Percentiles rank a stretch among this genome's conserved stretches.
Conservation (phyloP, 805 yeast species). For the Lipomyces spencermartinsiae region DNA sequence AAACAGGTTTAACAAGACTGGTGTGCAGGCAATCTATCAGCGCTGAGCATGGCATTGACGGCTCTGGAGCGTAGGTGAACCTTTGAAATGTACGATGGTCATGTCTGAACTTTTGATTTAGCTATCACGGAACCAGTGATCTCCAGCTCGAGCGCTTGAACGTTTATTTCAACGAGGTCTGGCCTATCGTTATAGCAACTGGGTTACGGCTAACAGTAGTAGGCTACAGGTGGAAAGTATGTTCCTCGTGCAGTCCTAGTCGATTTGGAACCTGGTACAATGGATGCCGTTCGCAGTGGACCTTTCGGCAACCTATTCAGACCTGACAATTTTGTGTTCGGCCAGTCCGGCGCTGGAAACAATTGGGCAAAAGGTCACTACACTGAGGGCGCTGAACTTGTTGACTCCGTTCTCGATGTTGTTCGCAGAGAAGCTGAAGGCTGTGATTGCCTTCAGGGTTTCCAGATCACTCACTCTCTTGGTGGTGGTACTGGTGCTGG, state of each 20-base stretch:
- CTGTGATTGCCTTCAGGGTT: conserved; percentile 92
- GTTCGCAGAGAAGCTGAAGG: conserved; percentile 95
- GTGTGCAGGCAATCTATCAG: conserved; percentile 40
- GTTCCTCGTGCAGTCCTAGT: conserved; percentile 95
- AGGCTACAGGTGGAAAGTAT: conserved; percentile 81
- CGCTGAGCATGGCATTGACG: conserved; percentile 41
- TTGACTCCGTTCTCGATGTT: conserved; percentile 89
- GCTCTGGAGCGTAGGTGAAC: conserved; percentile 38
- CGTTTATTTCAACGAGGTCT: conserved; percentile 78
- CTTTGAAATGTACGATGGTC: not conserved
- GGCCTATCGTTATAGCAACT: not conserved
- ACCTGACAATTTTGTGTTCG: conserved; percentile 89
- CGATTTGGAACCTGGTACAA: conserved; percentile 94
- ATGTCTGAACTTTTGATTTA: conserved; percentile 21
- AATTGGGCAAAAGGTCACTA: conserved; percentile 98
- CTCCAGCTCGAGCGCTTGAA: conserved; percentile 59
- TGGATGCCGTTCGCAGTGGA: conserved; percentile 82
- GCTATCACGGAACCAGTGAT: conserved; percentile 42
- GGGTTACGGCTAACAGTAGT: conserved; percentile 20
- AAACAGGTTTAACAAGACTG: conserved; percentile 11
- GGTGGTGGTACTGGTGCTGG: conserved; percentile 99
- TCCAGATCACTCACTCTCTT: conserved; percentile 83
- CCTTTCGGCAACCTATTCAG: conserved; percentile 82
- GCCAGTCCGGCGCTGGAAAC: conserved; percentile 94
- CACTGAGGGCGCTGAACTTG: conserved; percentile 96